phyloP scores from a whole-genome alignment of 164 flowering plant genomes.

The Vitis rupestris region DNA sequence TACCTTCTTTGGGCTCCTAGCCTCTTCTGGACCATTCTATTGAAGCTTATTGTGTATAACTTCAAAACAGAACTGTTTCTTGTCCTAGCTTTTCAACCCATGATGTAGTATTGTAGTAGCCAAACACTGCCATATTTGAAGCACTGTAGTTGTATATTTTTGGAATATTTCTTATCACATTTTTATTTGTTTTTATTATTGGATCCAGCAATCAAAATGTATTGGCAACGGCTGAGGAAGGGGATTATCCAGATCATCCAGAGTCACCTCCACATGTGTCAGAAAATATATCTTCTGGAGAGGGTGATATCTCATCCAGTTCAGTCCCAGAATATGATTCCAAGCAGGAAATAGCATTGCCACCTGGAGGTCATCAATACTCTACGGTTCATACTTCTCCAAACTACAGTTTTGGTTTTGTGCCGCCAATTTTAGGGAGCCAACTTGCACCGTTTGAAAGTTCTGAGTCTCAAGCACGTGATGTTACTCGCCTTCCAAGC shows the following conservation, averaged over 20 bases:
- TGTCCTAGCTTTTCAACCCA: neutral
- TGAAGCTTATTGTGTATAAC: neutral
- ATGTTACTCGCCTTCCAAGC: slow-evolving; percentile 62
- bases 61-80: neutral
- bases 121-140: neutral
- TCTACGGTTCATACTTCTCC: slow-evolving; percentile 55
- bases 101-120: too few species aligned
- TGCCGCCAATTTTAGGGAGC: slow-evolving; percentile 55
- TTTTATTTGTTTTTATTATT: neutral
- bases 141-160: neutral
- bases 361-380: slow-evolving; percentile 52
- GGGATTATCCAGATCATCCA: slow-evolving; percentile 37
- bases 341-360: slow-evolving; percentile 48
- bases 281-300: slow-evolving; percentile 39
- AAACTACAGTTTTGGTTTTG: slow-evolving; percentile 53
- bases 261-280: slow-evolving; percentile 38
- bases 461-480: slow-evolving; percentile 72
- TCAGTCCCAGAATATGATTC: slow-evolving; percentile 45
- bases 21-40: neutral
- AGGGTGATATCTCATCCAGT: slow-evolving; percentile 41
- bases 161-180: neutral
- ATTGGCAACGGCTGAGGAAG: slow-evolving; percentile 35
- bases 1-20: neutral
- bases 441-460: slow-evolving; percentile 65
- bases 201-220: slow-evolving; percentile 44